Evolutionary conservation across 177 flowering plant species (phyloP), one percentile per base, ranked within the genome.

Genomic region (Vitis hybrid): DNA sequence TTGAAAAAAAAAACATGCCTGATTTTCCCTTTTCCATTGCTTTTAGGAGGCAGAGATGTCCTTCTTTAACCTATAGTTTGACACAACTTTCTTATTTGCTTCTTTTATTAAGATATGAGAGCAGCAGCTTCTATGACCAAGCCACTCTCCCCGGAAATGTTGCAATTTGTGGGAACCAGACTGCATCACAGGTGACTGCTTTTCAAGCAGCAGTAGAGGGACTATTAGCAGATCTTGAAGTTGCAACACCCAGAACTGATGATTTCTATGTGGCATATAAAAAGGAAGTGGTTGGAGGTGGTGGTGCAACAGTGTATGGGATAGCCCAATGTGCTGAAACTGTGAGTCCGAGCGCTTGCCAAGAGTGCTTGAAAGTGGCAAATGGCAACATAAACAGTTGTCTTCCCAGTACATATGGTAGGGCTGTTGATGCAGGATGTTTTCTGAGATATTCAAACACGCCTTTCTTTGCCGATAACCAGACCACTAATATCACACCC

Each of bases 381-480:
- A 62, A 59, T 11, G 26, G 6, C 6, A 83, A 78, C 56, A 72
- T 82, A 13, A 23, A 70, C 9, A 26, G 19, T 32, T 87, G 90
- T 67, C 70, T 67, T 17, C 84, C 83, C 17, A 54, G 66, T 50
- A 12, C 82, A 3, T 59, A 74, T 34, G 88, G 81, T 17, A 72
- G 82, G 61, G 84, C 85, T n/a, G 39, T 80, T 19, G 83, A 87
- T 75, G 80, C 82, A 0, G 90, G 84, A 4, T 87, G 90, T 50
- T 87, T 85, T 23, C 0, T 87, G 51, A 74, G 90, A 71, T 87
- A 81, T 57, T 87, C 90, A 0, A 58, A 51, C 6, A 58, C 74
- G 0, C 51, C 84, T 1, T 83, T 83, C 68, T 83, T 83, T 21
- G 62, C 72, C 8, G 80, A 68, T 62, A 79, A 79, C 62, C 83